Evolutionary conservation across 2,329 filamentous ascomycete genomes (phyloP), one percentile per base, ranked within the genome.

Genomic region (Diaporthe capsici): DNA sequence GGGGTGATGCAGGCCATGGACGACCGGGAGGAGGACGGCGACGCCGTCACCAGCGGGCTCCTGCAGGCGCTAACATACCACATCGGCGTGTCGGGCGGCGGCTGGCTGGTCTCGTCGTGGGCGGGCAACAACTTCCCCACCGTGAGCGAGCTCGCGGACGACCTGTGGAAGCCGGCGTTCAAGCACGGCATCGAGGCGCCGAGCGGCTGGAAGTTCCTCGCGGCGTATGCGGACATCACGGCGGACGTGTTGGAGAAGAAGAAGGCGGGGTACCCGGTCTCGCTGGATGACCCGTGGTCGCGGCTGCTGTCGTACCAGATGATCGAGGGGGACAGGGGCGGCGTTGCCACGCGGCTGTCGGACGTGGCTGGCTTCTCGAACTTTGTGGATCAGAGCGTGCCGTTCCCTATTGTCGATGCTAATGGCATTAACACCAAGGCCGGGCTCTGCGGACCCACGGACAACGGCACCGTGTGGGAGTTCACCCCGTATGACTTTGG

Each of bases 301-400:
- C 1, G 72, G 49, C 60, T 73, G 17, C 72, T 73, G 39, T 73
- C 72, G 60, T 73, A 73, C 51, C 60, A 73, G 60, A 25, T 73
- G 44, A 22, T 73, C 37, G 20, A 25, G 20, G 72, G 72, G 1
- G 72, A 73, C 4, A 34, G 44, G 20, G 72, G 72, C 17, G 72
- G 72, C 0, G 60, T 34, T 1, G 72, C 60, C 1, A 49, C 51
- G 10, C 60, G 61, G 13, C 1, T 73, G 60, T 68, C 72, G 20
- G 72, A 57, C 8, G 58, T 73, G 31, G 49, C 58, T 4, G 60
- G 58, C 2, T 58, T 37, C 2, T 68, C 72, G 0, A 55, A 57
- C 3, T 67, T 73, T 17, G 42, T 55, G 13, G 71, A 57, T 1
- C 28, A 10, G 3, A 67, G 25, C 34, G 71, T 47, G 49, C 60